Base-by-base conservation (phyloP, 2,329 filamentous ascomycete genomes). In the Penicillium sp. region DNA sequence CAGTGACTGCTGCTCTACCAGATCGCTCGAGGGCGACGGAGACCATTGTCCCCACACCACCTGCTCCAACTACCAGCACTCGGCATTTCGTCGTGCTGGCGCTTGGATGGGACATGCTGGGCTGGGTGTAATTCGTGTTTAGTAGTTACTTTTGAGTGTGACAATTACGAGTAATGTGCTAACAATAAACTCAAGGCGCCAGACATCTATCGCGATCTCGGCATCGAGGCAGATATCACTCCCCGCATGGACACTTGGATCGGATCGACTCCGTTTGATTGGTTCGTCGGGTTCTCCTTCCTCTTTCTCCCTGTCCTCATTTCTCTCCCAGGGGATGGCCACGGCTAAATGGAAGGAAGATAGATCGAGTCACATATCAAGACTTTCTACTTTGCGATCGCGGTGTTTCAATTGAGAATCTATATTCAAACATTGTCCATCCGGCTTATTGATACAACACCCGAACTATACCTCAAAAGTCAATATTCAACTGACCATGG, bases 31-130 rank as follows among this genome's bases (percentile, higher is more conserved):
- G 73, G 26, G 78, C 79, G 40, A 82, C 78, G 5, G 81, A 81
- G 3, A 79, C 78, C 62, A 85, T 81, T 0, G 81, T 78, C 23
- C 83, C 83, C 1, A 84, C 78, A 7, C 80, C 81, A 8, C 83
- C 83, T 9, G 75, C 73, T 18, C 83, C 83, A 13, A 85, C 69
- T 5, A 85, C 64, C 4, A 84, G 74, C 3, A 84, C 73, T n/a
- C 43, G 47, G 27, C 45, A 51, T 19, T 59, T 59, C 36, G 47
- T 13, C 26, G 10, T 14, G 8, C 2, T 27, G 14, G 18, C n/a
- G n/a, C 32, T 34, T 23, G 19, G 29, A 23, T 49, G 9, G 11
- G 42, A 36, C 53, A 55, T 55, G 26, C 7, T 47, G 27, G 26
- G 5, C 10, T 42, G 32, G 9, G 16, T 7, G n/a, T 9, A 2